Conservation (phyloP, 768 basidiomycete species). For the Mycena filopes region DNA sequence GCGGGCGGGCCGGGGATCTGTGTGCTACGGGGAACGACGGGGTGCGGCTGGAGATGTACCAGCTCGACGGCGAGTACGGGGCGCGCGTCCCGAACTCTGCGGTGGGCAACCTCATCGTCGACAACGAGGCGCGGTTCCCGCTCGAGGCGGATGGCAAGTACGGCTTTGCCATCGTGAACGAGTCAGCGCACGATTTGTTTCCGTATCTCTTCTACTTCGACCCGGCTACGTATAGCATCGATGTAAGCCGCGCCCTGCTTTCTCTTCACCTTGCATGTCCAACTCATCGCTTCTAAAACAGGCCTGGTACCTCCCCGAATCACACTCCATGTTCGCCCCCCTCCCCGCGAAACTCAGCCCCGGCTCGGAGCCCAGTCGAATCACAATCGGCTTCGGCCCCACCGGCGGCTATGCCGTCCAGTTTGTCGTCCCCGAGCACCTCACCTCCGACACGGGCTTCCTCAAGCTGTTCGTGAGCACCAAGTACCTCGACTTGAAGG, state of each 20-base stretch:
- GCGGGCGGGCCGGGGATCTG: not conserved
- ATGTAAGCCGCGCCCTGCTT: no score
- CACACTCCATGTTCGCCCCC: constrained; percentile 9
- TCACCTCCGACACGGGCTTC: constrained; percentile 52
- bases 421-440: constrained; percentile 45
- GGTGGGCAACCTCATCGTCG: constrained; percentile 21
- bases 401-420: constrained; percentile 27
- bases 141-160: constrained; percentile 21
- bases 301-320: constrained; percentile 28
- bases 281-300: not conserved
- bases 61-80: constrained; percentile 13
- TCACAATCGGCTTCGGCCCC: constrained; percentile 29
- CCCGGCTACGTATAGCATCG: constrained; percentile 29
- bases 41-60: constrained; percentile 27
- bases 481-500: constrained; percentile 51
- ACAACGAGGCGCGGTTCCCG: constrained; percentile 12
- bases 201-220: constrained; percentile 8
- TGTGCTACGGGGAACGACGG: not conserved
- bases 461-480: constrained; percentile 61
- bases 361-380: constrained; percentile 6
- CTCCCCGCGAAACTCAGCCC: constrained; percentile 1
- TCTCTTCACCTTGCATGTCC: no score
- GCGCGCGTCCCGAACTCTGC: constrained; percentile 21
- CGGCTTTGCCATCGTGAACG: not conserved
- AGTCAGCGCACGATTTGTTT: no score